These are phyloP conservation scores for Phytophthora colocasiae DNA, from an alignment of 352 stramenopile species.

Conservation along the genomic window DNA sequence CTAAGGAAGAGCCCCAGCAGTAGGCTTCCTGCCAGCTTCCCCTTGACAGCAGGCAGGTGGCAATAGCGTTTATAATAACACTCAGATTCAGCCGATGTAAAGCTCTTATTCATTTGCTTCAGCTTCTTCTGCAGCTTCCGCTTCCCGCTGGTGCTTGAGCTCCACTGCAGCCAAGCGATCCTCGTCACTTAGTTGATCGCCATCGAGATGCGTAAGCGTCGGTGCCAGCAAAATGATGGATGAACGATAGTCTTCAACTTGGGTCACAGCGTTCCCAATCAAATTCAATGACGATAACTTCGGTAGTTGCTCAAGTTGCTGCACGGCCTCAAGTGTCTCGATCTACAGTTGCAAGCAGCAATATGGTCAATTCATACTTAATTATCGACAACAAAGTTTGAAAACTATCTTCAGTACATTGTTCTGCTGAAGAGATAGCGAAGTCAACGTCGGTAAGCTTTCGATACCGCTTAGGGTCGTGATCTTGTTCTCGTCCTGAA, in stretches of 20 bases:
- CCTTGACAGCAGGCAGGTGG: slow-evolving; percentile 32
- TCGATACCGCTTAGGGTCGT: slow-evolving; percentile 62
- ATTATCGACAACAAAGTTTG: background rate
- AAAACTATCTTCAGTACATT: slow-evolving; percentile 37
- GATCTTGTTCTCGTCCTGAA: slow-evolving; percentile 78
- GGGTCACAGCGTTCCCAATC: slow-evolving; percentile 57
- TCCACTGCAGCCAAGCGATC: slow-evolving; percentile 70
- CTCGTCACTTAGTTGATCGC: slow-evolving; percentile 57
- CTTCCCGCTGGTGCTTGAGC: slow-evolving; percentile 59
- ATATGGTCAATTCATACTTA: background rate
- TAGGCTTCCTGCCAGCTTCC: slow-evolving; percentile 46
- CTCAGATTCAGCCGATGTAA: slow-evolving; percentile 31
- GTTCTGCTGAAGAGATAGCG: slow-evolving; percentile 66
- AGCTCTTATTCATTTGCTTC: slow-evolving; percentile 26
- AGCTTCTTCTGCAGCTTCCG: slow-evolving; percentile 34
- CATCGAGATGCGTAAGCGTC: slow-evolving; percentile 68
- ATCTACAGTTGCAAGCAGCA: slow-evolving; percentile 41
- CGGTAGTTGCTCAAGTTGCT: slow-evolving; percentile 52
- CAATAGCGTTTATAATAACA: slow-evolving; percentile 60
- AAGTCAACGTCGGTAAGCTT: slow-evolving; percentile 45
- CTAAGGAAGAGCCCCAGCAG: slow-evolving; percentile 84
- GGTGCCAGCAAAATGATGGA: slow-evolving; percentile 60
- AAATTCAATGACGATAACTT: slow-evolving; percentile 55
- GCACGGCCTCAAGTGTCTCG: slow-evolving; percentile 54
- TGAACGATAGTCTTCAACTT: slow-evolving; percentile 65